Evolutionary conservation across 2,329 filamentous ascomycete species (phyloP), one percentile per base, ranked within the genome.

Genomic region (Fusarium compactum): DNA sequence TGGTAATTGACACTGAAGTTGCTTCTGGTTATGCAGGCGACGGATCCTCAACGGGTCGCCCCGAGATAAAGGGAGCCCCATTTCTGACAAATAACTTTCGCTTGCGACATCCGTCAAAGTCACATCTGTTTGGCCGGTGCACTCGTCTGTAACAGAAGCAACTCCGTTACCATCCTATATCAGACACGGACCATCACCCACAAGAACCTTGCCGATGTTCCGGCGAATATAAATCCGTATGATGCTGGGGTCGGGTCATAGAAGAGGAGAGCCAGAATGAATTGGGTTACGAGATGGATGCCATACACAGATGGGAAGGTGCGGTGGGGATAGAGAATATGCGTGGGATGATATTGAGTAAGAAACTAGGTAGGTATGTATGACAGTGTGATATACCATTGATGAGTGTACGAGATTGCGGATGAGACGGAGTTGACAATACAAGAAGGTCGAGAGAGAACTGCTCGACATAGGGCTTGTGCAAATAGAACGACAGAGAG

Each of bases 31-130:
- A 59, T 53, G 46, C 45, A 40, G 41, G 44, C 41, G 45, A 57
- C 52, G 44, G 54, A 63, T 57, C 52, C 67, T 65, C 47, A 46
- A 69, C 63, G 59, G 67, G 60, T 70, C 54, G 63, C 67, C 58
- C 67, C 67, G 63, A 57, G 54, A 52, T 57, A 43, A 61, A 54
- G 43, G 54, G 45, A 29, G 27, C 24, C 54, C 46, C 29, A 43
- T 29, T 54, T 64, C 32, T 47, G 40, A n/a, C 48, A 40, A 62
- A 46, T 58, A 41, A 38, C 24, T 55, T 27, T 54, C 48, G 12
- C 50, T 41, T 45, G 54, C 29, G 24, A 27, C 44, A 54, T 29
- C 24, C 34, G 47, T 44, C 52, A 25, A 8, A 38, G 18, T 53
- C 40, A 56, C 50, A 30, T 53, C 48, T 34, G 46, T 30, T 22